Base-by-base conservation (phyloP, 768 basidiomycete genomes). In the Amanita polypyramis region DNA sequence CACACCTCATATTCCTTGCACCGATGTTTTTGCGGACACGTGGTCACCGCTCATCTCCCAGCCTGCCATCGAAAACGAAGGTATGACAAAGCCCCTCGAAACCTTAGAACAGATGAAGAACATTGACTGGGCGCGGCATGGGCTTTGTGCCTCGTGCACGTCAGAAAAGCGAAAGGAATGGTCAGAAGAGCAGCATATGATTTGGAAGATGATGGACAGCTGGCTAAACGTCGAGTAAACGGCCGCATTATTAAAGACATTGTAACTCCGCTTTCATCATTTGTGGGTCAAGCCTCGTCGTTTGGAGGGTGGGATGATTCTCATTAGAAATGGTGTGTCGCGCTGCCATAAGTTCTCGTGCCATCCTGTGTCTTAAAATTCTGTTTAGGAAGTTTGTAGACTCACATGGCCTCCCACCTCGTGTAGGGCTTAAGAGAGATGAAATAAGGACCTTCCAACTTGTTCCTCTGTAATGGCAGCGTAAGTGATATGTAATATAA, bases 21-120 rank as follows among this genome's bases (percentile, higher is more conserved):
- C 84, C 3, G 77, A 85, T 58, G 64, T 76, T 0, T 70, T 88
- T 47, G 86, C 85, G 1, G 81, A 81, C 43, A 68, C 64, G 44
- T 88, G 85, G 86, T 82, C 85, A 74, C 51, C 69, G 19, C 65
- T 77, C 33, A 82, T 88, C n/a, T 80, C 83, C 33, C 67, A 76
- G 43, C 80, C 80, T 9, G 82, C 82, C 0, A 67, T 88, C 19
- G 72, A 69, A 14, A 65, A 70, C 47, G 74, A 75, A 48, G 80
- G 82, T 5, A 75, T 85, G 23, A 81, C 77, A 56, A 80, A 74
- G 43, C 86, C 85, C 20, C 67, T 89, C 19, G 84, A 88, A 66
- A 81, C 80, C 21, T 67, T 89, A 21, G 73, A 81, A 57, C 62
- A 62, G 41, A 71, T 85, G 41, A 80, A 77, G 58, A 59, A 56